Base-by-base conservation (phyloP, 495 filamentous ascomycete species). In the Evernia prunastri region DNA sequence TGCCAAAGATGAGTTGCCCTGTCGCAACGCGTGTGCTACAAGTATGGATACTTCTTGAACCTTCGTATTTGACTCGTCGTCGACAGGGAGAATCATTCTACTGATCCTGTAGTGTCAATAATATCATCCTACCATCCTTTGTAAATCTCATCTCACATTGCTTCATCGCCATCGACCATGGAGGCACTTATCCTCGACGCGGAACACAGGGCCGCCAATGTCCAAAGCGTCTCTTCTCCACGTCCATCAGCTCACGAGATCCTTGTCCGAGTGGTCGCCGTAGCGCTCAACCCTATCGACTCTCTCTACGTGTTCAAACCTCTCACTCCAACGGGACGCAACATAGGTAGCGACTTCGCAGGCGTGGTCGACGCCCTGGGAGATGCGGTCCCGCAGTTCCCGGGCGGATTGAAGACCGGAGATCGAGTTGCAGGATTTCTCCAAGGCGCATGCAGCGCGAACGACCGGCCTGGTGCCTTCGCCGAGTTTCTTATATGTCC, bases 231-330 rank as follows among this genome's bases (percentile, higher is more conserved):
- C 39, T 35, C 56, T 58, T 3, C 5, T 11, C 35, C 56, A 58
- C 35, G 56, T 10, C 56, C 18, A 17, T 39, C 35, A 40, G 56
- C 35, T 8, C 18, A 58, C 35, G 56, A 58, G 29, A 5, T 58
- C 9, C 56, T 58, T 35, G 27, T 58, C 20, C 56, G 56, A 58
- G 56, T 58, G 35, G 56, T 6, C 5, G 56, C 56, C 7, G 56
- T 58, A 58, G 56, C 56, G 56, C 56, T 58, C 56, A 40, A 58
- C 11, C 56, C 56, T 27, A 58, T 58, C 35, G 56, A 58, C 56
- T 58, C 56, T 58, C 56, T 58, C 25, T 58, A 58, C 56, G 35
- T 40, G 35, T 58, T 39, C 35, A 40, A 58, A 35, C 56, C 56
- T 58, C 56, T 58, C 56, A 35, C 56, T 58, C 11, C 56, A 4